A percentile compares a stretch with the other conserved stretches of the same genome.
Conservation (phyloP, 495 filamentous ascomycete genomes). For the Trichoderma reesei region DNA sequence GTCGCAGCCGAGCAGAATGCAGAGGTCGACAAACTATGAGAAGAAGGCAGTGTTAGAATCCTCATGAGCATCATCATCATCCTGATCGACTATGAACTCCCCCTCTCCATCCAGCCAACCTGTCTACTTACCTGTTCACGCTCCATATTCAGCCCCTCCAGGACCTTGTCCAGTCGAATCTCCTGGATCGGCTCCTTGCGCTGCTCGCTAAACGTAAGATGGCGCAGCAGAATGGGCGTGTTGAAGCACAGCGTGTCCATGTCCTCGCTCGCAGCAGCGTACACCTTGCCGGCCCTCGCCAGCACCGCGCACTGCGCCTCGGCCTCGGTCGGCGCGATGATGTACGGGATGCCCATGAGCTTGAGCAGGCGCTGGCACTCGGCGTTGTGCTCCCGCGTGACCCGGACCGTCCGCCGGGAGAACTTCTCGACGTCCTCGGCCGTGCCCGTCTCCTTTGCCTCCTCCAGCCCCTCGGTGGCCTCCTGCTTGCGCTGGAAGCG, state of each 20-base stretch:
- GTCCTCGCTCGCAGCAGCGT: slow-evolving; percentile 92
- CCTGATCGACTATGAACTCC: not conserved
- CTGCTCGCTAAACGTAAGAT: slow-evolving; percentile 95
- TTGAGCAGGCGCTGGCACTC: slow-evolving; percentile 86
- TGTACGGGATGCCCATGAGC: slow-evolving; percentile 93
- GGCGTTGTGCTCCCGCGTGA: slow-evolving; percentile 91
- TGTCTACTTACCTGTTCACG: slow-evolving; percentile 52
- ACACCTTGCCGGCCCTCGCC: slow-evolving; percentile 88
- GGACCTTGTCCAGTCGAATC: slow-evolving; percentile 72
- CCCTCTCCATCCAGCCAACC: not conserved
- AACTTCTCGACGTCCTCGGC: slow-evolving; percentile 98
- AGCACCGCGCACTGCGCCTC: slow-evolving; percentile 93
- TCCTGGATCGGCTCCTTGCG: slow-evolving; percentile 96
- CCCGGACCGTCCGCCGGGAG: slow-evolving; percentile 83
- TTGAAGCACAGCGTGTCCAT: slow-evolving; percentile 99
- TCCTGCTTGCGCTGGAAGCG: slow-evolving; percentile 85
- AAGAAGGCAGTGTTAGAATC: not conserved
- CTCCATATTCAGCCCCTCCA: slow-evolving; percentile 82
- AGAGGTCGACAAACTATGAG: slow-evolving; percentile 84
- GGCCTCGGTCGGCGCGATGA: slow-evolving; percentile 90
- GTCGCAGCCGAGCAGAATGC: slow-evolving; percentile 95
- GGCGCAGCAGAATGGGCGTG: slow-evolving; percentile 77
- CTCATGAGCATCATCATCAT: too few species aligned
- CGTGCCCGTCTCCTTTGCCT: slow-evolving; percentile 94
- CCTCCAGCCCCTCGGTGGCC: slow-evolving; percentile 77